These are phyloP conservation scores for Apiotrichum akiyoshidainum DNA, from an alignment of 1,284 basidiomycete genomes.

Conservation along the genomic window DNA sequence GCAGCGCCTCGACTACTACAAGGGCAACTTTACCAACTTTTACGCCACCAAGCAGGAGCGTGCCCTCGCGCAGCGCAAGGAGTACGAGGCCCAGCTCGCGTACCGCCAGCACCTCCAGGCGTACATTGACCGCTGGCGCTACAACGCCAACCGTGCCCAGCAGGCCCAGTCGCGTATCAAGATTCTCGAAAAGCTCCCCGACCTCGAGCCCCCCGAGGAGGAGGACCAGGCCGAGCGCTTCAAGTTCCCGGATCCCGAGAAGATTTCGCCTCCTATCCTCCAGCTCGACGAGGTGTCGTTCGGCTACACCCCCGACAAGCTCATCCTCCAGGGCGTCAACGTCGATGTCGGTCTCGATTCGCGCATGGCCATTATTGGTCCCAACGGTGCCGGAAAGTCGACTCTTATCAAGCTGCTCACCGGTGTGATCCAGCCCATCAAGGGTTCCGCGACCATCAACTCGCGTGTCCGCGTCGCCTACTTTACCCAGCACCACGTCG, in stretches of 20 bases:
- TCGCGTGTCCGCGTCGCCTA: constrained; percentile 86
- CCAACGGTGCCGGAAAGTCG: constrained; percentile 58
- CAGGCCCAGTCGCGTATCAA: constrained; percentile 98
- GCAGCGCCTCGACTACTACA: constrained; percentile 83
- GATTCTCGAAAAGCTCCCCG: constrained; percentile 95
- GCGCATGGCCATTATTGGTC: constrained; percentile 83
- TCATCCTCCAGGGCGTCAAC: constrained; percentile 76
- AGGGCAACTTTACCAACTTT: constrained; percentile 94
- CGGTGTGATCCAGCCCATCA: constrained; percentile 75
- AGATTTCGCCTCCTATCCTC: constrained; percentile 92
- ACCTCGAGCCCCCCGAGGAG: constrained; percentile 84
- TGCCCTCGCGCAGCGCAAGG: constrained; percentile 82
- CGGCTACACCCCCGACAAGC: constrained; percentile 77
- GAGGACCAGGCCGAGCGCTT: constrained; percentile 85
- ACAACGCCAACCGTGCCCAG: constrained; percentile 86
- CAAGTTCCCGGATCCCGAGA: constrained; percentile 90
- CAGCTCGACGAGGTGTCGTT: constrained; percentile 91
- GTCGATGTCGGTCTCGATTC: constrained; percentile 88
- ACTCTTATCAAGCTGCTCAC: constrained; percentile 83
- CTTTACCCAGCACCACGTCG: constrained; percentile 97
- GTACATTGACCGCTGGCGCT: constrained; percentile 95
- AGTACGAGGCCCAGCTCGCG: constrained; percentile 92
- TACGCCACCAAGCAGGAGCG: constrained; percentile 98
- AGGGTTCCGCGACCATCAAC: constrained; percentile 84
- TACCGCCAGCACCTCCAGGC: constrained; percentile 91